These are phyloP conservation scores for Sphagnum magellanicum DNA, from an alignment of 228 moss, liverwort and hornwort genomes.

Conservation along the genomic window DNA sequence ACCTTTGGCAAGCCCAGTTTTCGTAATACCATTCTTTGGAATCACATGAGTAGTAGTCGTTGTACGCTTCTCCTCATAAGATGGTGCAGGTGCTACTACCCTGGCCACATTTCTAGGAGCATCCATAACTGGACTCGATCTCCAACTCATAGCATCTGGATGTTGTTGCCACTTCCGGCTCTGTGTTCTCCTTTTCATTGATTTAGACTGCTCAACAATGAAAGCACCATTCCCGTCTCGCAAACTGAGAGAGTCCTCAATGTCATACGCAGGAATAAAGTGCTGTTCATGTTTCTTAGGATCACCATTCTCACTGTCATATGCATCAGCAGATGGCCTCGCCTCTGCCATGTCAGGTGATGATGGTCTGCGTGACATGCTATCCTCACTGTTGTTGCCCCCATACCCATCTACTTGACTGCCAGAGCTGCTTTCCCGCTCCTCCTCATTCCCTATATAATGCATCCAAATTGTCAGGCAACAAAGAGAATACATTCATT, in stretches of 20 bases:
- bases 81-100: conserved; percentile 26
- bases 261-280: conserved; percentile 26
- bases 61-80: conserved; percentile 30
- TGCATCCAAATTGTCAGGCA: background rate
- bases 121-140: conserved; percentile 40
- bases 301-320: conserved; percentile 57
- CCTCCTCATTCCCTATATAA: conserved; percentile 55
- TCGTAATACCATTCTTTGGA: conserved; percentile 30
- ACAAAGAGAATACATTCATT: no score
- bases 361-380: conserved; percentile 83
- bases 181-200: conserved; percentile 72
- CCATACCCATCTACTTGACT: conserved; percentile 75
- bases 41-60: conserved; percentile 28
- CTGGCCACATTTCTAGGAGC: conserved; percentile 33
- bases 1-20: conserved; percentile 29
- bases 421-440: conserved; percentile 53
- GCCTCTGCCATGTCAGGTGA: conserved; percentile 96
- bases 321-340: conserved; percentile 92
- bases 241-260: conserved; percentile 71
- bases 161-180: conserved; percentile 40
- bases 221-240: conserved; percentile 98
- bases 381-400: conserved; percentile 72
- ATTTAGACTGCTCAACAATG: conserved; percentile 92
- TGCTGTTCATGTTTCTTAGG: conserved; percentile 45
- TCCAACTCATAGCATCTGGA: conserved; percentile 38